Conservation (phyloP, 176 grass and related monocot genomes). For the Otatea glauca region DNA sequence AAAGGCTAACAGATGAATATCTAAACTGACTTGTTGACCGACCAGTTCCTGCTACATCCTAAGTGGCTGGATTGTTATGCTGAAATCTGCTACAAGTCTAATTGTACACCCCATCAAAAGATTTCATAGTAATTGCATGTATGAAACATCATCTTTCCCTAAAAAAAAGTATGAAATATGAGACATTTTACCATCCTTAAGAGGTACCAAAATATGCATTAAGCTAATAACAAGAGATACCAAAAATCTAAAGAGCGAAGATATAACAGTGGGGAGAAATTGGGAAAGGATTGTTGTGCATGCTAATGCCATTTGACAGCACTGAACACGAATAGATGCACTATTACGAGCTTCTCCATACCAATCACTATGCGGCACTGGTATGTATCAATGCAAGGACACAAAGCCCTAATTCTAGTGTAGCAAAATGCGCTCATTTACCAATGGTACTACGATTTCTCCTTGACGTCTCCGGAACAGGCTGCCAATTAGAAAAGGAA, state of each 20-base stretch:
- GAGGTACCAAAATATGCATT: no score
- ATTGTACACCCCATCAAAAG: background rate
- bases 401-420: background rate
- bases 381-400: background rate
- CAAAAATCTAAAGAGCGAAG: no score
- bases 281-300: background rate
- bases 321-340: background rate
- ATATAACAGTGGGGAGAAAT: background rate
- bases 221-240: no score
- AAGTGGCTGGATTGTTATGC: background rate
- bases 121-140: background rate
- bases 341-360: background rate
- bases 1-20: background rate
- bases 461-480: constrained; percentile 55
- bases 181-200: no score
- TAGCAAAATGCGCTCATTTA: background rate
- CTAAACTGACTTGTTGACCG: background rate
- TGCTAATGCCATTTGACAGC: background rate
- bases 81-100: background rate
- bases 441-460: constrained; percentile 68
- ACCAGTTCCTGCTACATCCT: background rate
- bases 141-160: background rate
- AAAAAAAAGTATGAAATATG: background rate
- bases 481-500: constrained; percentile 45
- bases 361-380: background rate